Evolutionary conservation across 495 filamentous ascomycete species (phyloP).

Genomic region (Xylaria intraflava): DNA sequence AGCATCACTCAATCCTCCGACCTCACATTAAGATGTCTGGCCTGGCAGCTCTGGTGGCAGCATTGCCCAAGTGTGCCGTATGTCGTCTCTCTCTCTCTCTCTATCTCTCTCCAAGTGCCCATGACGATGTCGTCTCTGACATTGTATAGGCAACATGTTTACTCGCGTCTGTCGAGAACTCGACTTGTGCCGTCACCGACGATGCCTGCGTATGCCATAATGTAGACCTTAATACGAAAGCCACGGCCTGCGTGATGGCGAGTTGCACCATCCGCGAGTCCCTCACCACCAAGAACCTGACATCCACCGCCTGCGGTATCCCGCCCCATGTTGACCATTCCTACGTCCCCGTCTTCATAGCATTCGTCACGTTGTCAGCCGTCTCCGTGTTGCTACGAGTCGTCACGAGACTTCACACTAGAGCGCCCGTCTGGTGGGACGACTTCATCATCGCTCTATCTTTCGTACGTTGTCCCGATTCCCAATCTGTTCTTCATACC

Average conservation of each 20-base stretch:
- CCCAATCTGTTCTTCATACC: background rate
- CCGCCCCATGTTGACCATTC: slow-evolving; percentile 1
- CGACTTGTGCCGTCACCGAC: background rate
- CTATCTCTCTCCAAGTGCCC: background rate
- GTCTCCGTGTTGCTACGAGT: slow-evolving; percentile 5
- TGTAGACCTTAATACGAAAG: background rate
- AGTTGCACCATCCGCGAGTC: slow-evolving; percentile 6
- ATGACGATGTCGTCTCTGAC: background rate
- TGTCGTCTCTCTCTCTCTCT: background rate
- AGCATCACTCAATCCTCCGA: background rate
- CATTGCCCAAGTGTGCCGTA: background rate
- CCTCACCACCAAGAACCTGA: slow-evolving; percentile 8
- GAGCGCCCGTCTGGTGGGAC: slow-evolving; percentile 10
- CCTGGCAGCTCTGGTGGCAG: background rate
- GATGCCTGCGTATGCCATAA: background rate
- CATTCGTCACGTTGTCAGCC: slow-evolving; percentile 2
- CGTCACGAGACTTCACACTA: background rate
- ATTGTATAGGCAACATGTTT: background rate
- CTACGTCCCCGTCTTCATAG: background rate
- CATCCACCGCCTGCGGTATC: slow-evolving; percentile 6
- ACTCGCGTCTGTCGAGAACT: background rate
- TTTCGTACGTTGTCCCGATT: background rate
- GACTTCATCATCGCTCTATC: slow-evolving; percentile 6
- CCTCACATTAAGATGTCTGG: background rate
- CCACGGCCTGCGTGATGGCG: background rate